Conservation (phyloP, 306 rosid species). For the Fragaria iinumae region DNA sequence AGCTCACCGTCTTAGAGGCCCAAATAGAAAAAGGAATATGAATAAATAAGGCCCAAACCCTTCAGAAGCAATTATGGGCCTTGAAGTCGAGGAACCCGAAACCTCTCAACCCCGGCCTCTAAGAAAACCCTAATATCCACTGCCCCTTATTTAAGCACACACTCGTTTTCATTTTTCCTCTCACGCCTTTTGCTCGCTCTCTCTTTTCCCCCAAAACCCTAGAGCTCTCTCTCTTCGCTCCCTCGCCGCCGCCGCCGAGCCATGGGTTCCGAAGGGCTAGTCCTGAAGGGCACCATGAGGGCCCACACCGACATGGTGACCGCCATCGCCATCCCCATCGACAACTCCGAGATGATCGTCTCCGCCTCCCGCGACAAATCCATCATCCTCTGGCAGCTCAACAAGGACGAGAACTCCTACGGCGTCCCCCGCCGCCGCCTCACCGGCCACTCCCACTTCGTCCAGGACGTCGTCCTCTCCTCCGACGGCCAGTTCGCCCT, state of each 20-base stretch:
- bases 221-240: not conserved
- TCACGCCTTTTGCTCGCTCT: not conserved
- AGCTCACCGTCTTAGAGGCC: no score
- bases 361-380: conserved; percentile 92
- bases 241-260: not conserved
- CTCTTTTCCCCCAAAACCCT: conserved; percentile 5
- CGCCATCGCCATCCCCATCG: conserved; percentile 92
- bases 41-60: no score
- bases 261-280: conserved; percentile 65
- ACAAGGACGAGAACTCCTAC: conserved; percentile 84
- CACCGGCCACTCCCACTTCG: conserved; percentile 88
- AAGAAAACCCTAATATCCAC: not conserved
- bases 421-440: conserved; percentile 95
- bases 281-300: conserved; percentile 84
- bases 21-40: no score
- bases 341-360: conserved; percentile 86
- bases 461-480: conserved; percentile 88
- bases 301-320: conserved; percentile 93
- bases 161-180: not conserved
- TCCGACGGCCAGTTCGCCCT: conserved; percentile 98
- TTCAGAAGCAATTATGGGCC: no score
- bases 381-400: conserved; percentile 79
- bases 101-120: no score
- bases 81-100: no score
- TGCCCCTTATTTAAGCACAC: conserved; percentile 35